Evolutionary conservation across 2,329 filamentous ascomycete species (phyloP).

Genomic region (Trichoderma hamatum): DNA sequence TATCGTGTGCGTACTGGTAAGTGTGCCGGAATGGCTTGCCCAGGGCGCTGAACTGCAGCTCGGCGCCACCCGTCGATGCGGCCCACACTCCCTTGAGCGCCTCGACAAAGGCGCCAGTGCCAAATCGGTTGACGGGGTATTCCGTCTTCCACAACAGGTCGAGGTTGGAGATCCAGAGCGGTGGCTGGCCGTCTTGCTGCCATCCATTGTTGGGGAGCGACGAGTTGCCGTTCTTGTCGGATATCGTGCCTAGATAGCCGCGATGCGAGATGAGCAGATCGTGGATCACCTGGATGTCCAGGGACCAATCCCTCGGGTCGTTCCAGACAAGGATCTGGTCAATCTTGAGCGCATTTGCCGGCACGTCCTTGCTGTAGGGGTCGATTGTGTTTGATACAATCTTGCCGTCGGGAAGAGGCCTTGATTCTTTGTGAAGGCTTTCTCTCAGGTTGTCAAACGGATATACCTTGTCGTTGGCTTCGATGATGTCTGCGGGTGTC

Average conservation of each 20-base stretch:
- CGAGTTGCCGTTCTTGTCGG: slow-evolving; percentile 67
- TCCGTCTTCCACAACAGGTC: slow-evolving; percentile 88
- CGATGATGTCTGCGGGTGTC: slow-evolving; percentile 81
- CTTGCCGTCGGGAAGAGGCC: slow-evolving; percentile 41
- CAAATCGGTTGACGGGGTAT: slow-evolving; percentile 83
- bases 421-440: slow-evolving; percentile 37
- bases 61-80: slow-evolving; percentile 65
- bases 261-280: slow-evolving; percentile 78
- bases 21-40: slow-evolving; percentile 81
- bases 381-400: slow-evolving; percentile 38
- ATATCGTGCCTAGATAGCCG: slow-evolving; percentile 83
- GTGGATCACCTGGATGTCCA: slow-evolving; percentile 81
- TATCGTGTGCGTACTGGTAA: slow-evolving; percentile 79
- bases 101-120: slow-evolving; percentile 87
- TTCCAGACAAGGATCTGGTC: slow-evolving; percentile 94
- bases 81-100: slow-evolving; percentile 80
- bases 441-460: slow-evolving; percentile 66
- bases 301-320: slow-evolving; percentile 93
- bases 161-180: slow-evolving; percentile 84
- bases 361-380: slow-evolving; percentile 42
- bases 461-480: slow-evolving; percentile 74
- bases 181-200: slow-evolving; percentile 78
- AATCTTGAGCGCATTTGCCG: slow-evolving; percentile 64
- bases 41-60: slow-evolving; percentile 67
- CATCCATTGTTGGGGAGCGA: slow-evolving; percentile 74